A percentile compares a stretch with the other conserved stretches of the same genome.
Conservation (phyloP, 2,329 filamentous ascomycete genomes). For the Teratosphaeria pseudoeucalypti region DNA sequence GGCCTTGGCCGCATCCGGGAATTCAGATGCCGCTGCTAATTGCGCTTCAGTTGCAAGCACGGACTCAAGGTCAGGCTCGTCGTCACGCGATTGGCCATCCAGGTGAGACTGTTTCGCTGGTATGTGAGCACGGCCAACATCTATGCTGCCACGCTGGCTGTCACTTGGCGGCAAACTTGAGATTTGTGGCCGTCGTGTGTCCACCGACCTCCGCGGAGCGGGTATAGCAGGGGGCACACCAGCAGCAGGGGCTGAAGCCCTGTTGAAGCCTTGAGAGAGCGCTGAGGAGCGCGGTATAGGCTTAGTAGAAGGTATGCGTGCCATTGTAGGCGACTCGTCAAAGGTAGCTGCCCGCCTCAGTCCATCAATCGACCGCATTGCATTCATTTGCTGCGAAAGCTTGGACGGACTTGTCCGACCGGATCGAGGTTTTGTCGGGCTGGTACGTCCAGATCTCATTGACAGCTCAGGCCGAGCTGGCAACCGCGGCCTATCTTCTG, state of each 20-base stretch:
- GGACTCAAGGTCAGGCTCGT: constrained; percentile 34
- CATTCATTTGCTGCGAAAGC: constrained; percentile 14
- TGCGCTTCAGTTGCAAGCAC: constrained; percentile 8
- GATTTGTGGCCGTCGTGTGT: constrained; percentile 12
- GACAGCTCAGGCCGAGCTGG: constrained; percentile 24
- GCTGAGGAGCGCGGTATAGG: constrained; percentile 13
- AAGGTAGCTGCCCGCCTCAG: constrained; percentile 9
- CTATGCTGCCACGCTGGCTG: constrained; percentile 32
- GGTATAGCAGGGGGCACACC: constrained; percentile 20
- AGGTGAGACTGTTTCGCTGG: constrained; percentile 7
- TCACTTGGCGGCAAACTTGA: constrained; percentile 15
- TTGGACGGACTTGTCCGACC: constrained; percentile 20
- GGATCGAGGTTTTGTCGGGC: constrained; percentile 18
- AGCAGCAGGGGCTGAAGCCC: constrained; percentile 3
- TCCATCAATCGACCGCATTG: constrained; percentile 13
- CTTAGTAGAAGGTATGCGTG: constrained; percentile 19
- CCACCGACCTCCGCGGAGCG: constrained; percentile 23
- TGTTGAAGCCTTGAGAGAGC: constrained; percentile 19
- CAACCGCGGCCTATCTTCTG: constrained; percentile 20
- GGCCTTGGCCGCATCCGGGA: constrained; percentile 72
- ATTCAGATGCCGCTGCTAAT: constrained; percentile 37
- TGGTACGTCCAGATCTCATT: constrained; percentile 19
- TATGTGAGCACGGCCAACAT: constrained; percentile 18
- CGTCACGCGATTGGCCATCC: constrained; percentile 27
- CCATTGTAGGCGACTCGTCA: constrained; percentile 5